A percentile compares a stretch with the other conserved stretches of the same genome.
Conservation (phyloP, 345 rosid genomes). For the Corchorus olitorius region DNA sequence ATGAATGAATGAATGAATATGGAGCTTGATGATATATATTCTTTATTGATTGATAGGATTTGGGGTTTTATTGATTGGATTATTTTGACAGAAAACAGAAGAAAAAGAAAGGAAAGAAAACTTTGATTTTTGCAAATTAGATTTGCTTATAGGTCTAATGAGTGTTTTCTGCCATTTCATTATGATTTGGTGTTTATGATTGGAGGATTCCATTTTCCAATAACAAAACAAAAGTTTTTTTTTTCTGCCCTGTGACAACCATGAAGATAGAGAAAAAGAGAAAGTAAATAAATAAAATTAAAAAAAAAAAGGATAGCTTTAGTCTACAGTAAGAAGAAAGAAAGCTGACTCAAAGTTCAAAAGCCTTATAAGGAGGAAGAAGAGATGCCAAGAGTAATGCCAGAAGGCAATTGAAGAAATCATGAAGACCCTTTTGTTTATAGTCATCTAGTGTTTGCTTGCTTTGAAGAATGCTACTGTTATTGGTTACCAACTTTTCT, state of each 20-base stretch:
- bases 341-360: slow-evolving; percentile 33
- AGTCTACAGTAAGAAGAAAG: slow-evolving; percentile 31
- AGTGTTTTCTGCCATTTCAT: slow-evolving; percentile 29
- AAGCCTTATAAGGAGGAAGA: slow-evolving; percentile 32
- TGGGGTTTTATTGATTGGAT: slow-evolving; percentile 30
- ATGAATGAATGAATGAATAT: neutral
- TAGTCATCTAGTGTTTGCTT: slow-evolving; percentile 37
- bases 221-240: slow-evolving; percentile 25
- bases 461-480: slow-evolving; percentile 29
- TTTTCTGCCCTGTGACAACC: slow-evolving; percentile 24
- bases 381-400: slow-evolving; percentile 22
- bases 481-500: neutral
- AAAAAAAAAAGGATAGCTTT: slow-evolving; percentile 28
- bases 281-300: slow-evolving; percentile 24
- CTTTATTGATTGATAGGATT: neutral
- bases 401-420: slow-evolving; percentile 33
- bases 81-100: neutral
- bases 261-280: slow-evolving; percentile 28
- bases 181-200: slow-evolving; percentile 32
- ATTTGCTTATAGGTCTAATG: slow-evolving; percentile 23
- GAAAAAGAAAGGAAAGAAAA: neutral
- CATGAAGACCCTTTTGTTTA: slow-evolving; percentile 35
- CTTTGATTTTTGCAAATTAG: slow-evolving; percentile 24
- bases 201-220: slow-evolving; percentile 33
- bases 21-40: neutral